Conservation (phyloP, 129 eudicot species). For the Lonicera japonica region DNA sequence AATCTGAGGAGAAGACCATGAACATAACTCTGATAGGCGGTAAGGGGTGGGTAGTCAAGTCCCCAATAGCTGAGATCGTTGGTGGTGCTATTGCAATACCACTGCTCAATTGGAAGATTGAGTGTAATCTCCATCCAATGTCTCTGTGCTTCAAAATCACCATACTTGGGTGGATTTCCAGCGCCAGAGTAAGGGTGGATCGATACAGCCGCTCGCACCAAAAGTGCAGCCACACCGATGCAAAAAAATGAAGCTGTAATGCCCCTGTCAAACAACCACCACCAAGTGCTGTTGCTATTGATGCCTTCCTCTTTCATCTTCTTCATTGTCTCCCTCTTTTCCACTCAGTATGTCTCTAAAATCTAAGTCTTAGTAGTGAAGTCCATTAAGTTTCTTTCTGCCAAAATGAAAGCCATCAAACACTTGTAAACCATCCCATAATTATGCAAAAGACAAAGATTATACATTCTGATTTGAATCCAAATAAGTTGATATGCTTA, state of each 20-base stretch:
- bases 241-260: slow-evolving; percentile 47
- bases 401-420: slow-evolving; percentile 1
- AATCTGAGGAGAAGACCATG: slow-evolving; percentile 56
- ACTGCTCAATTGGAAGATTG: slow-evolving; percentile 58
- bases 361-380: neutral
- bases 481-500: no score
- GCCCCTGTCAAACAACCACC: slow-evolving; percentile 38
- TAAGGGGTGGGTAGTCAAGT: slow-evolving; percentile 97
- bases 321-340: slow-evolving; percentile 36
- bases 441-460: neutral
- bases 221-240: slow-evolving; percentile 60
- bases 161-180: slow-evolving; percentile 71
- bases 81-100: slow-evolving; percentile 74
- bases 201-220: slow-evolving; percentile 61
- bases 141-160: slow-evolving; percentile 96
- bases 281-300: slow-evolving; percentile 17
- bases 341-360: slow-evolving; percentile 18
- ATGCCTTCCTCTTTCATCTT: slow-evolving; percentile 15
- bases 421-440: neutral
- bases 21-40: slow-evolving; percentile 85
- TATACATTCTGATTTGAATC: neutral
- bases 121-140: slow-evolving; percentile 99
- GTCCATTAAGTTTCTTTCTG: neutral
- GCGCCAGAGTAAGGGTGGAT: slow-evolving; percentile 92
- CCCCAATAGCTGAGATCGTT: slow-evolving; percentile 94